Conservation (phyloP, 139 green algal species). For the Chlorella ohadii region DNA sequence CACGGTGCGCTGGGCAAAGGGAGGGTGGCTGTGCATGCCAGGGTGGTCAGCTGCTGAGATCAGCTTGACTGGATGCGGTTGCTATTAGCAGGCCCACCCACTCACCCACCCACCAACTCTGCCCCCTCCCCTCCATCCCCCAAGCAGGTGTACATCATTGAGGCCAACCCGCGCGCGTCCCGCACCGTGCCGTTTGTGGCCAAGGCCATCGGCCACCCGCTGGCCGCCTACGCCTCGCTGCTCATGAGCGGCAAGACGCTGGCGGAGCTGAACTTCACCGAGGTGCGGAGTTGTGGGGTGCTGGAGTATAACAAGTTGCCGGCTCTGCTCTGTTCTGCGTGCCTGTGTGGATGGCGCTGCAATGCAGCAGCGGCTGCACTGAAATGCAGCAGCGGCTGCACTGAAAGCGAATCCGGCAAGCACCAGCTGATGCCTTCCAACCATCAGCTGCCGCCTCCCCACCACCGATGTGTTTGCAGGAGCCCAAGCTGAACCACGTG, state of each 20-base stretch:
- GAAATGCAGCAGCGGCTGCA: no score
- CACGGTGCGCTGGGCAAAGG: conserved; percentile 29
- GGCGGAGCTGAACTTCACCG: conserved; percentile 85
- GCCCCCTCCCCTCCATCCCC: background rate
- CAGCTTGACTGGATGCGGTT: no score
- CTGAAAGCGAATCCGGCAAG: no score
- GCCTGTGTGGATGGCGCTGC: no score
- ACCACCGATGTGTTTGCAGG: background rate
- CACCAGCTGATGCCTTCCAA: background rate
- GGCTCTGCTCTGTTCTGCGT: no score
- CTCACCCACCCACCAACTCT: background rate
- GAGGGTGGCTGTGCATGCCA: no score
- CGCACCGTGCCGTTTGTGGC: conserved; percentile 98
- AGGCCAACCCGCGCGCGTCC: conserved; percentile 97
- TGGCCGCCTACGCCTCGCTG: conserved; percentile 96
- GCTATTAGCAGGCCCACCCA: no score
- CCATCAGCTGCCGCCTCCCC: background rate
- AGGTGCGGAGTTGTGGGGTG: conserved; percentile 74
- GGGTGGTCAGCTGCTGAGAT: no score
- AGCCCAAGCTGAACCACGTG: conserved; percentile 81
- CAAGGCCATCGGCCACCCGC: conserved; percentile 97
- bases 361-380: no score
- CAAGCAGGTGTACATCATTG: conserved; percentile 96
- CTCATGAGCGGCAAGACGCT: conserved; percentile 94
- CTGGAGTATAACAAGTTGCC: no score